Conservation (phyloP, 495 filamentous ascomycete species). For the Cercophora sp. region DNA sequence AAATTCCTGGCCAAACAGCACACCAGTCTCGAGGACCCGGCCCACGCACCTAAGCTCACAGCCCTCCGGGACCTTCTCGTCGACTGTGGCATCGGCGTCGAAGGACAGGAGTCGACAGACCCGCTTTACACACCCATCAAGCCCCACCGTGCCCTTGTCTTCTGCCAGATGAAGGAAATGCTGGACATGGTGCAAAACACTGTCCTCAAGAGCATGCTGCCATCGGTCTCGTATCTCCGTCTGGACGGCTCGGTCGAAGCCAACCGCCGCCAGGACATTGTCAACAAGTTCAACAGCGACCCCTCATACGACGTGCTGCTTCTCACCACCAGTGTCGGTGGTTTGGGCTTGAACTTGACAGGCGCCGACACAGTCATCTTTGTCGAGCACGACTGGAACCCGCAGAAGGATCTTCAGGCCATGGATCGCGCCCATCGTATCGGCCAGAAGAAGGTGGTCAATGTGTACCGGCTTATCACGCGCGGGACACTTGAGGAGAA, state of each 20-base stretch:
- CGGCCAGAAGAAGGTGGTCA: conserved; percentile 98
- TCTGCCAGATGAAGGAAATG: conserved; percentile 99
- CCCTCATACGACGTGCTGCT: conserved; percentile 91
- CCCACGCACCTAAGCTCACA: conserved; percentile 87
- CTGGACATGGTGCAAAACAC: conserved; percentile 94
- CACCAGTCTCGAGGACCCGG: conserved; percentile 74
- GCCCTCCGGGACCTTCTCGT: conserved; percentile 85
- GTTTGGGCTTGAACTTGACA: conserved; percentile 90
- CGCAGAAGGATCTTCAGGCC: conserved; percentile 95
- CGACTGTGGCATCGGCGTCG: conserved; percentile 89
- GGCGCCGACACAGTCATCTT: conserved; percentile 99
- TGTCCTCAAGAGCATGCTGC: conserved; percentile 79
- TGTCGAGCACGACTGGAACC: conserved; percentile 99
- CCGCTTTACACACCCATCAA: conserved; percentile 69
- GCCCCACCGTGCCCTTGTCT: conserved; percentile 91
- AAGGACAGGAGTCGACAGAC: conserved; percentile 62
- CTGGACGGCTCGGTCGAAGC: conserved; percentile 90
- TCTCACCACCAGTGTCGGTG: conserved; percentile 90
- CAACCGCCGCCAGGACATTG: conserved; percentile 86
- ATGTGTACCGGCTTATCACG: conserved; percentile 96
- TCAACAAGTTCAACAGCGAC: conserved; percentile 97
- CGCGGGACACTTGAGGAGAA: conserved; percentile 97
- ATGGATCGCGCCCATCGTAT: conserved; percentile 99
- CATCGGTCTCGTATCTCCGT: conserved; percentile 81
- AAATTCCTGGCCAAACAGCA: conserved; percentile 63